These are phyloP conservation scores for Kwoniella sp. DNA, from an alignment of 768 basidiomycete genomes.

Conservation along the genomic window DNA sequence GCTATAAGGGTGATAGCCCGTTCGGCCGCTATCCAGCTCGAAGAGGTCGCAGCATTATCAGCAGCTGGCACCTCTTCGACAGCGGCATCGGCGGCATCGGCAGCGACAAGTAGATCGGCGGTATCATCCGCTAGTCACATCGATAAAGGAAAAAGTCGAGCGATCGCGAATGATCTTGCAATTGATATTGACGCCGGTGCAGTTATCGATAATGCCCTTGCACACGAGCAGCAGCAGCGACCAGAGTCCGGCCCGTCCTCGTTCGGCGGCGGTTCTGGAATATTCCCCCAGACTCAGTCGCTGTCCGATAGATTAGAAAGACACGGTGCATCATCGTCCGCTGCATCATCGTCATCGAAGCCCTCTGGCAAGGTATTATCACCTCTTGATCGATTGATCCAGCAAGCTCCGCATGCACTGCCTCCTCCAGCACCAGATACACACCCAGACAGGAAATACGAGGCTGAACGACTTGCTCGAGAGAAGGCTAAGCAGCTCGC, in stretches of 20 bases:
- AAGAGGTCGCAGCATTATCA: slow-evolving; percentile 39
- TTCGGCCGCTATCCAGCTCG: slow-evolving; percentile 45
- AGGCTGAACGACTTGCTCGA: slow-evolving; percentile 4
- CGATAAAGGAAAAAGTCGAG: slow-evolving; percentile 11
- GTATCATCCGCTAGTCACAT: neutral
- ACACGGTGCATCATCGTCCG: slow-evolving; percentile 1
- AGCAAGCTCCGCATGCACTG: slow-evolving; percentile 7
- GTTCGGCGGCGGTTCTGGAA: neutral
- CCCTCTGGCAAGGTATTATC: slow-evolving; percentile 2
- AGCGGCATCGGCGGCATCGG: neutral
- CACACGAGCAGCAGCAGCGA: neutral
- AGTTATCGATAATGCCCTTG: too few species aligned
- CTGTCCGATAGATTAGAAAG: slow-evolving; percentile 7
- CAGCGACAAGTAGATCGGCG: neutral
- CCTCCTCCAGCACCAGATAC: slow-evolving; percentile 18
- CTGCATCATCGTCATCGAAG: neutral
- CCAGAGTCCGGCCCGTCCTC: neutral
- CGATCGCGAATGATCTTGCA: slow-evolving; percentile 1
- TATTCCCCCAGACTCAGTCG: slow-evolving; percentile 3
- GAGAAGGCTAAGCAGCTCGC: neutral
- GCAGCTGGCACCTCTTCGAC: neutral
- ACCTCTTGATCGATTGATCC: slow-evolving; percentile 9
- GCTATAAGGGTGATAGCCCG: slow-evolving; percentile 41
- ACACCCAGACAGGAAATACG: slow-evolving; percentile 7
- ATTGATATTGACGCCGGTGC: neutral